phyloP scores from a whole-genome alignment of 129 eudicot species.

The Cynara cardunculus region DNA sequence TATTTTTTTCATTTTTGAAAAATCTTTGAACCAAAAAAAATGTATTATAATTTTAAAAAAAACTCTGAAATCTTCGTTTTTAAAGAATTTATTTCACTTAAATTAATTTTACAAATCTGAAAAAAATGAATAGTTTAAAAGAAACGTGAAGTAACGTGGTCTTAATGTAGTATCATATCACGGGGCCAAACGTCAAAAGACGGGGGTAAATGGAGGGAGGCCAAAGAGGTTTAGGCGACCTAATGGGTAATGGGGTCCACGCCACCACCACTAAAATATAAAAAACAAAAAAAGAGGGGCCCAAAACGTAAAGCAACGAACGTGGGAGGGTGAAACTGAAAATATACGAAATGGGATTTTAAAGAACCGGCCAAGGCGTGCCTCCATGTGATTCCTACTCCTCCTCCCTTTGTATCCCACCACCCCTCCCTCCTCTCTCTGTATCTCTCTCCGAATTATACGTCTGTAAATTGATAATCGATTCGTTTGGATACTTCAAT shows the following conservation, averaged over 20 bases:
- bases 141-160: background rate
- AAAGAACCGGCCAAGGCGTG: conserved; percentile 42
- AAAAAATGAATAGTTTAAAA: background rate
- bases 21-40: too few species aligned
- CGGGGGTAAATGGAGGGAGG: background rate
- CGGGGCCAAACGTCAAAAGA: background rate
- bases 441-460: conserved; percentile 23
- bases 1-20: background rate
- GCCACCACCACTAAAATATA: conserved; percentile 28
- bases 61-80: too few species aligned
- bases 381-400: conserved; percentile 44
- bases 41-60: too few species aligned
- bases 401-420: conserved; percentile 36
- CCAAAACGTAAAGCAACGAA: conserved; percentile 19
- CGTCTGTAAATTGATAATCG: conserved; percentile 20
- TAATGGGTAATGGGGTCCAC: conserved; percentile 27
- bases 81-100: too few species aligned
- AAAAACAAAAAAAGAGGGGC: conserved; percentile 25
- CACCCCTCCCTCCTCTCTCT: conserved; percentile 33
- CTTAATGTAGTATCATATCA: background rate
- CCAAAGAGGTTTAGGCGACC: conserved; percentile 32
- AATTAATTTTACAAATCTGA: too few species aligned
- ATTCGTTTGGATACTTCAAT: conserved; percentile 7
- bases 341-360: conserved; percentile 9
- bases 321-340: conserved; percentile 11